Evolutionary conservation across 1,139 yeast genomes (phyloP), one percentile per base, ranked within the genome.

Genomic region (Schizosaccharomyces versatilis): DNA sequence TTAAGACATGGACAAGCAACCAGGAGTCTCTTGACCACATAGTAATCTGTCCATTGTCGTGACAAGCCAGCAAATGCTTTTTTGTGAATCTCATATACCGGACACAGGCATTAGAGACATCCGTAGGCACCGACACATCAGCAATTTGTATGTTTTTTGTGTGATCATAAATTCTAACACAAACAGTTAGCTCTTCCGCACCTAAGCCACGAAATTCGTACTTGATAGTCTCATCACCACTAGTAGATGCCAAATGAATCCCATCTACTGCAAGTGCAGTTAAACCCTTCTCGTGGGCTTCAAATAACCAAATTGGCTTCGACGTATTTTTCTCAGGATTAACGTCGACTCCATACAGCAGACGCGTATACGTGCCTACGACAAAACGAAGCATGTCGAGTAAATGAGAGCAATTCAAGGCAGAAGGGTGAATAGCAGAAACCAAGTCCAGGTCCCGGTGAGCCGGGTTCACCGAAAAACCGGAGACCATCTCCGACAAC

Each of bases 21-120:
- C 52, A 49, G 10, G 41, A 38, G 14, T 19, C 42, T 49, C 24
- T 49, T 32, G 42, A 39, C 52, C 52, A 49, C 42, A 49, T 49
- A 38, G 36, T 49, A 8, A 49, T 38, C 36, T 38, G 41, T 3
- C 52, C 52, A 10, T 38, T 14, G 12, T 49, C 52, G 14, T 49
- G 52, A 17, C 42, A 38, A 36, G 52, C 41, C 19, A 49, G 14
- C 24, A 49, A 14, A 38, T 49, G 52, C 15, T 38, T 38, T 38
- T 36, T 49, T 10, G 52, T 49, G 36, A 49, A 49, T 3, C 42
- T 17, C 36, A 49, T 8, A 14, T 12, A n/a, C 9, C 42, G 41
- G 7, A 38, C 15, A 38, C 38, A 14, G 1, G 42, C 41, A 36
- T 38, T 38, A 12, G 42, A 17, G 19, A 49, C 15, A 3, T 49